Conservation (phyloP, 306 rosid species). For the Prunus mira region DNA sequence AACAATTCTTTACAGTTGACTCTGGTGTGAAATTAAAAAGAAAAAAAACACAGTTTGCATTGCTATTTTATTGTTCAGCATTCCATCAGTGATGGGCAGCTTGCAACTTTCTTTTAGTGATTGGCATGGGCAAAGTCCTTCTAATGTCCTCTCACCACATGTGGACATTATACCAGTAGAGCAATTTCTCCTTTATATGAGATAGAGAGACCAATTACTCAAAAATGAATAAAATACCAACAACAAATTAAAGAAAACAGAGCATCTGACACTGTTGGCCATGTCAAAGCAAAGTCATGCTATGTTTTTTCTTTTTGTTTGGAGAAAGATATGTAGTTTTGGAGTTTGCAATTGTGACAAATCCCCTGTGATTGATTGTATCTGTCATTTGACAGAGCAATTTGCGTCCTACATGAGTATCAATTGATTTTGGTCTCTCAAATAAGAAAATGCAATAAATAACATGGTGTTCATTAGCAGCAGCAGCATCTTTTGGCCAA, state of each 20-base stretch:
- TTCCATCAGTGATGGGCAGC: conserved; percentile 4
- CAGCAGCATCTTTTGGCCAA: no score
- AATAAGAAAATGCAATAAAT: no score
- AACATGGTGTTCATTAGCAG: no score
- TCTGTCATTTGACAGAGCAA: no score
- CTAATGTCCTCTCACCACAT: not conserved
- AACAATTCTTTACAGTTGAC: not conserved
- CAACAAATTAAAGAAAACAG: no score
- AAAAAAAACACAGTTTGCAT: conserved; percentile 12
- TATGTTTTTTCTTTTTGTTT: not conserved
- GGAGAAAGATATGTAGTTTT: not conserved
- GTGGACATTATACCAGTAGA: not conserved
- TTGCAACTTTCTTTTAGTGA: not conserved
- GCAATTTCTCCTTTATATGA: not conserved
- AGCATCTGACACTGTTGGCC: not conserved
- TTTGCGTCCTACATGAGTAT: no score
- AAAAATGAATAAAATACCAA: no score
- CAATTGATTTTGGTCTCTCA: no score
- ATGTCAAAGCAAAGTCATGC: not conserved
- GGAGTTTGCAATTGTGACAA: conserved; percentile 21
- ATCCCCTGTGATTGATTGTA: not conserved
- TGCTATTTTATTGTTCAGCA: conserved; percentile 1
- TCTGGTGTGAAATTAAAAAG: not conserved
- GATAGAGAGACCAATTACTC: no score
- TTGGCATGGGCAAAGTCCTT: not conserved